Base-by-base conservation (phyloP, 2,329 filamentous ascomycete species). In the Sarocladium kiliense region DNA sequence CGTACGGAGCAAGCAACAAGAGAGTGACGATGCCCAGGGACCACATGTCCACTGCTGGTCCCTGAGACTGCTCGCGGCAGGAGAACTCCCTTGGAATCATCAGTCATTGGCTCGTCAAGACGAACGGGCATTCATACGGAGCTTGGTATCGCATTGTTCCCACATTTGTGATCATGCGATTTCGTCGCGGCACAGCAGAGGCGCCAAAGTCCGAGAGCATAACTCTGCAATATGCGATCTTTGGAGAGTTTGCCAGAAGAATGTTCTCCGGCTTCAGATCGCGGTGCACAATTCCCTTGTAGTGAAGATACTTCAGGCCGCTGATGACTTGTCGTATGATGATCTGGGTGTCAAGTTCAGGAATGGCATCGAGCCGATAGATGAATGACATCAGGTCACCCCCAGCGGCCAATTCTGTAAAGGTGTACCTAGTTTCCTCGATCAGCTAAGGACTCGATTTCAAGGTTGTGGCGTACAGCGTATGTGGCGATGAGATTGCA, bases 251-350 rank as follows among this genome's bases (percentile, higher is more conserved):
- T 0, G 73, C 74, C 55, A 80, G 68, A 11, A 82, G 71, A 3
- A 82, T 70, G 39, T 81, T 82, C 59, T 81, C 78, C 0, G 74
- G 77, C 58, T 82, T 82, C 27, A 82, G 65, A 55, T 82, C 79
- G 1, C 79, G 73, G 60, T 82, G 79, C 0, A 77, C 71, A 6
- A 82, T 71, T 0, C 73, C 72, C 41, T 76, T 76, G n/a, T 62
- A 60, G 58, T 81, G 79, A 6, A 81, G 71, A 58, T 79, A 80
- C 2, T 60, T 57, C 1, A 81, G 64, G 0, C 71, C 78, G 4
- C 68, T 67, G 1, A 79, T 63, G 2, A 82, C 64, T 60, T 82
- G 79, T 3, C 72, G 66, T 9, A 79, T 62, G 21, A 82, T 74
- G 59, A 75, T 63, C 65, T 73, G 61, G 10, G 71, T 65, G n/a